Evolutionary conservation across 345 rosid genomes (phyloP), one percentile per base, ranked within the genome.

Genomic region (Leavenworthia alabamica): DNA sequence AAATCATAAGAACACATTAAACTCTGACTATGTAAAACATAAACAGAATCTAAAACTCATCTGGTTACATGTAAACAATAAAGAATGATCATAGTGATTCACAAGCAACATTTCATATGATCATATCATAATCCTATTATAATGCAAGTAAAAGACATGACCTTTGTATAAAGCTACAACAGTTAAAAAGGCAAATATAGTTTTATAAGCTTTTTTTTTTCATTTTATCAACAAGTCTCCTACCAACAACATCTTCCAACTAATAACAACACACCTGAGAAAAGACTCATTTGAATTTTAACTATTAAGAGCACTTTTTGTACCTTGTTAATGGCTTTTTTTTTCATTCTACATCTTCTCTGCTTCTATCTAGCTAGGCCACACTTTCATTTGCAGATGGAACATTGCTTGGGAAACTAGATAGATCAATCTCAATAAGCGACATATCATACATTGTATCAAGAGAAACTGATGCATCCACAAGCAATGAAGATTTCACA

Each of bases 391-490:
- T 80, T 45, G 82, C 97, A 42, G 96, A 82, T 52, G 93, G 92
- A 24, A 90, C 97, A 46, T 77, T 79, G 49, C 78, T 70, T 15
- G 96, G 89, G 75, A 83, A 84, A 71, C 67, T 82, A 50, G 91
- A 82, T 75, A 90, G 32, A 77, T 94, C 97, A 60, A 90, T 77
- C 76, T 94, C 99, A 20, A 94, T 77, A 57, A 94, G 92, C 11
- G 97, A 73, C 90, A 88, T 78, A 75, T 90, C 97, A 50, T 86
- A 87, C 39, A 89, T 69, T 27, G 74, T 75, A 20, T 86, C 71
- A 11, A 67, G 66, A 62, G 86, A 75, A 43, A 81, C 80, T 9
- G 92, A 76, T 41, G 81, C 54, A 66, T 86, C 92, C 35, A 85
- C 67, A 52, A 89, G 92, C 67, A 78, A 74, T 0, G 95, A 80